Evolutionary conservation across 2,329 filamentous ascomycete genomes (phyloP), one percentile per base, ranked within the genome.

Genomic region (Phyllosticta paracitricarpa): DNA sequence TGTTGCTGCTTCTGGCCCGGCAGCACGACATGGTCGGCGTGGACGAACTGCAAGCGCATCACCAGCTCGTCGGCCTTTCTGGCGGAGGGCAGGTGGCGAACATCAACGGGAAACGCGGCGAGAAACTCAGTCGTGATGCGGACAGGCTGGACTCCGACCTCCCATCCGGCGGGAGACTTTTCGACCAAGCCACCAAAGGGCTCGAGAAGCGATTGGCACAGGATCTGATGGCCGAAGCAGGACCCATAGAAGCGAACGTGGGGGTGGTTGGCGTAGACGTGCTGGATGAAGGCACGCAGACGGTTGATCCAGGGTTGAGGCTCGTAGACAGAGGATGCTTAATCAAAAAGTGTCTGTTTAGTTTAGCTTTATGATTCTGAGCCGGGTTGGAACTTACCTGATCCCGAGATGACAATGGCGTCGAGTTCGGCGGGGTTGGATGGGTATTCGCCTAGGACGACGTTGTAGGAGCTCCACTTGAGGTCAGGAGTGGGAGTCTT

Each of bases 191-290:
- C 77, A 10, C 77, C 76, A 63, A 82, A 73, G 66, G 82, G 82
- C 72, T 82, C 82, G 48, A 78, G 78, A 59, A 82, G 81, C 66
- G 81, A 78, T 65, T 81, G 80, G 68, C 77, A 78, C 1, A 83
- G 76, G 63, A 77, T 70, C 53, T 76, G 74, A 54, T 77, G 71
- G 35, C 77, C 77, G 33, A 78, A 76, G 56, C 76, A 79, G 26
- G 72, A 75, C 0, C 76, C 76, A 58, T 78, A 77, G 4, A 78
- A 71, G 59, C 72, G 75, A 54, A 78, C 63, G 0, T 60, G 62
- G 0, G 78, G 76, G 72, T 80, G 82, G 57, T 78, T 77, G 2
- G 78, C 78, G 66, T 78, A 77, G 57, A 82, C 78, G 54, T 82
- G 77, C 12, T 77, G 75, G 48, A 77, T 77, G n/a, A 80, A 80